Conservation (phyloP, 2,329 filamentous ascomycete genomes). For the Pseudogymnoascus destructans region DNA sequence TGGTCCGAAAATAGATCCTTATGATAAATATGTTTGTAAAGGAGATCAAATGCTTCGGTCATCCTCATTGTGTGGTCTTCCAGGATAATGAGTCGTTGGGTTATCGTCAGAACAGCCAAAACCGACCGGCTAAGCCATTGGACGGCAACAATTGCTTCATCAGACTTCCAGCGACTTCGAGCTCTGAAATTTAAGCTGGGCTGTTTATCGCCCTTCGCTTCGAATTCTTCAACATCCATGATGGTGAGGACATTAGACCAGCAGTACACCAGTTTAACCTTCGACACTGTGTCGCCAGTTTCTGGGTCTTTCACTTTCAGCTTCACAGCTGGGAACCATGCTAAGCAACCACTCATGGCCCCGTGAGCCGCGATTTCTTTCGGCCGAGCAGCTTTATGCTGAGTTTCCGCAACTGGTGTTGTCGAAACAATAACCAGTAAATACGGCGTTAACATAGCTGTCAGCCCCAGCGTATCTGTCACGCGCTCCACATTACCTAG, state of each 20-base stretch:
- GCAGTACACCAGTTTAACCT: slow-evolving; percentile 86
- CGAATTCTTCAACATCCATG: slow-evolving; percentile 69
- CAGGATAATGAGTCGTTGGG: slow-evolving; percentile 80
- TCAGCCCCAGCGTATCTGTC: slow-evolving; percentile 78
- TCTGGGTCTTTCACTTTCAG: slow-evolving; percentile 62
- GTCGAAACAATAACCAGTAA: slow-evolving; percentile 94
- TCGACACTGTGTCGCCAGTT: slow-evolving; percentile 56
- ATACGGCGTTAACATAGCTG: slow-evolving; percentile 92
- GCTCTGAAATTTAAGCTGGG: slow-evolving; percentile 67
- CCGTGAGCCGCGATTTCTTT: slow-evolving; percentile 86
- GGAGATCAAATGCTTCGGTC: slow-evolving; percentile 86
- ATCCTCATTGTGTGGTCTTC: slow-evolving; percentile 82
- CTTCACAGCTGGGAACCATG: slow-evolving; percentile 95
- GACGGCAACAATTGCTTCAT: slow-evolving; percentile 89
- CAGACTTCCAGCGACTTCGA: slow-evolving; percentile 79
- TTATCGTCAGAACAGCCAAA: slow-evolving; percentile 81
- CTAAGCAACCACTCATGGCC: slow-evolving; percentile 82
- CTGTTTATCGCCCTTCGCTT: slow-evolving; percentile 60
- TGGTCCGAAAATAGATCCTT: slow-evolving; percentile 81
- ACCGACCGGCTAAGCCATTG: slow-evolving; percentile 96
- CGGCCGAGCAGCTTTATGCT: slow-evolving; percentile 82
- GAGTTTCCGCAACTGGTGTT: slow-evolving; percentile 88
- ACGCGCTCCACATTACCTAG: slow-evolving; percentile 86
- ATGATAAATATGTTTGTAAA: slow-evolving; percentile 88
- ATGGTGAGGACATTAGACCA: slow-evolving; percentile 98